Base-by-base conservation (phyloP, 768 basidiomycete species). In the Lactifluus echinatus region DNA sequence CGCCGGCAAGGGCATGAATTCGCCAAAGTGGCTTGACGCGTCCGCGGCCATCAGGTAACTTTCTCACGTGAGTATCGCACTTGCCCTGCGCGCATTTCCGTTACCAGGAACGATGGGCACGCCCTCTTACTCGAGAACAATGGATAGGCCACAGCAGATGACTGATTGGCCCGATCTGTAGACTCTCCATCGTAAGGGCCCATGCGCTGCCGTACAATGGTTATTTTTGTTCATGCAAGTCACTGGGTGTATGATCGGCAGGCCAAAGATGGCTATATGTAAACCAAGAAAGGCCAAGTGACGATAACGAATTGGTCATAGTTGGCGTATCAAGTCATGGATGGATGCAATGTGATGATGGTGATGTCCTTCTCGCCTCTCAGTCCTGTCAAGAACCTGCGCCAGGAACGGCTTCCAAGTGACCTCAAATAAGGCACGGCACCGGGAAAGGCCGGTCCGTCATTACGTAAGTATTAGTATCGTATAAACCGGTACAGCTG, bases 401-500 rank as follows among this genome's bases (percentile, higher is more conserved):
- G n/a, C 31, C 34, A 8, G 34, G 24, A 39, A 33, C 6, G 43
- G 23, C 53, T 53, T 45, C 31, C 17, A 45, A 53, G 43, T 24
- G 33, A 53, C 53, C 43, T n/a, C 33, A 45, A 44, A n/a, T n/a
- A n/a, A n/a, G n/a, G n/a, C n/a, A n/a, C 26, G 53, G 36, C 26
- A 24, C 33, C 52, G 52, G 21, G 40, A 21, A 33, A 10, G 28
- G 37, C 50, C 50, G 50, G 34, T 34, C 50, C 36, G 37, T 28
- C 42, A 8, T 8, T n/a, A 17, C 1, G 0, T 1, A 10, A 31
- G 4, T 40, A 45, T 36, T 23, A 55, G 48, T 50, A 47, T 50
- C 48, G 46, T 23, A 63, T 34, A 0, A 56, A 57, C 60, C 62
- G n/a, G n/a, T n/a, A n/a, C n/a, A n/a, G n/a, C n/a, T n/a, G n/a